Conservation (phyloP, 2,329 filamentous ascomycete genomes). For the Beauveria scarabaeidicola region DNA sequence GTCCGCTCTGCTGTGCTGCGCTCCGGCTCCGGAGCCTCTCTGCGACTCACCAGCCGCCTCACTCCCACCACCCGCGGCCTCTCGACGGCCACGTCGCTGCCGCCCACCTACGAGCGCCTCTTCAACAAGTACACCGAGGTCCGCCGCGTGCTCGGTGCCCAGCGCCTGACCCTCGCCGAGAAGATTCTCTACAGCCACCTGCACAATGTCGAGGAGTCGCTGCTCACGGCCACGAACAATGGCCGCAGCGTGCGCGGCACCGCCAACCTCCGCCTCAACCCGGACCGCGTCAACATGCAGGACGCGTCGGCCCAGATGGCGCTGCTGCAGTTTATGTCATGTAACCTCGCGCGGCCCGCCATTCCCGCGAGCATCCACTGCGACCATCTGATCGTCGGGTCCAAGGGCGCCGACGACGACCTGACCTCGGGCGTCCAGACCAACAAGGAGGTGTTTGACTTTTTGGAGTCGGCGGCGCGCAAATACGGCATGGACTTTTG, state of each 20-base stretch:
- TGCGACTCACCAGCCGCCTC: conserved; percentile 3
- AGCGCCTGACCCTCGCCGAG: conserved; percentile 77
- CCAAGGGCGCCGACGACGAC: conserved; percentile 81
- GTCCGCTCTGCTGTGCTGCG: conserved; percentile 23
- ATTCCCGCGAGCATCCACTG: conserved; percentile 98
- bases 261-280: conserved; percentile 93
- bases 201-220: conserved; percentile 78
- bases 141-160: conserved; percentile 57
- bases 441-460: conserved; percentile 97
- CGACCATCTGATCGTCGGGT: conserved; percentile 96
- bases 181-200: conserved; percentile 98
- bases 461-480: conserved; percentile 83
- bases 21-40: conserved; percentile 21
- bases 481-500: conserved; percentile 94
- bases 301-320: conserved; percentile 99
- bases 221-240: conserved; percentile 75
- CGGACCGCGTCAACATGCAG: conserved; percentile 97
- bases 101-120: conserved; percentile 75
- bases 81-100: conserved; percentile 35
- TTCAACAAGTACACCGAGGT: conserved; percentile 70
- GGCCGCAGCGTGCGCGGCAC: conserved; percentile 75
- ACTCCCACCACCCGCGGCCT: conserved; percentile 21
- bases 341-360: conserved; percentile 77
- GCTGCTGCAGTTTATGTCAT: conserved; percentile 96
- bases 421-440: conserved; percentile 75